Conservation (phyloP, 2,329 filamentous ascomycete species). For the Cladosporium sp. region DNA sequence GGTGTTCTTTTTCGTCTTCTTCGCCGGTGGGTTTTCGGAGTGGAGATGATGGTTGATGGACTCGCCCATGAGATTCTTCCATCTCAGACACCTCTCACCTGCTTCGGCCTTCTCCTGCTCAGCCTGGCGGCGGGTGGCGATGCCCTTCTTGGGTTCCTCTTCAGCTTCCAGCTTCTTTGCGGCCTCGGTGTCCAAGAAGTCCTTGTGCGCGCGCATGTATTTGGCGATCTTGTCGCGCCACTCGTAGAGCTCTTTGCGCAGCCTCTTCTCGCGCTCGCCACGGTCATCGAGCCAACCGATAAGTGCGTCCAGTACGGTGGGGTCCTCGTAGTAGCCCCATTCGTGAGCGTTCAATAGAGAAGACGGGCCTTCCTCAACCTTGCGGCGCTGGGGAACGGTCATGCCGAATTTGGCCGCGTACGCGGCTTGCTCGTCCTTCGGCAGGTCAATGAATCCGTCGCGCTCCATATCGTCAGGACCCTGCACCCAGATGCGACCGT, state of each 20-base stretch:
- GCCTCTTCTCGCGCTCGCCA: constrained; percentile 77
- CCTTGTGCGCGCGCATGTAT: constrained; percentile 55
- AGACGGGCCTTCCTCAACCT: constrained; percentile 76
- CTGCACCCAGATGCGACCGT: constrained; percentile 93
- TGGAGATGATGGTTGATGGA: constrained; percentile 29
- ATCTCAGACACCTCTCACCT: constrained; percentile 58
- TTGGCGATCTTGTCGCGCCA: constrained; percentile 69
- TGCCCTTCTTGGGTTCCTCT: constrained; percentile 45
- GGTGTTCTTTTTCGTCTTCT: constrained; percentile 31
- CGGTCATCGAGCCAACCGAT: constrained; percentile 85
- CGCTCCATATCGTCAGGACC: constrained; percentile 86
- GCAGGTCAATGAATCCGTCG: constrained; percentile 77
- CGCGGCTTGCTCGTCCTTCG: constrained; percentile 64
- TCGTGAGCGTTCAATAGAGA: constrained; percentile 71
- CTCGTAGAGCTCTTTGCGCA: constrained; percentile 76
- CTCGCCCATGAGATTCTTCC: constrained; percentile 60
- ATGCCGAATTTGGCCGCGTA: constrained; percentile 74
- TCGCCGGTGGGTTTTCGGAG: constrained; percentile 23
- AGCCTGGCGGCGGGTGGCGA: constrained; percentile 60
- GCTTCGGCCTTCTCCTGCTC: constrained; percentile 50
- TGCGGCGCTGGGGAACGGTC: constrained; percentile 80
- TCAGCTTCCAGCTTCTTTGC: constrained; percentile 46
- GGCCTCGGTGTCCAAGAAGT: constrained; percentile 42
- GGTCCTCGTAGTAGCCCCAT: constrained; percentile 88
- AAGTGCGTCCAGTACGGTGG: constrained; percentile 69